Base-by-base conservation (phyloP, 768 basidiomycete species). In the Glaciozyma martinii region DNA sequence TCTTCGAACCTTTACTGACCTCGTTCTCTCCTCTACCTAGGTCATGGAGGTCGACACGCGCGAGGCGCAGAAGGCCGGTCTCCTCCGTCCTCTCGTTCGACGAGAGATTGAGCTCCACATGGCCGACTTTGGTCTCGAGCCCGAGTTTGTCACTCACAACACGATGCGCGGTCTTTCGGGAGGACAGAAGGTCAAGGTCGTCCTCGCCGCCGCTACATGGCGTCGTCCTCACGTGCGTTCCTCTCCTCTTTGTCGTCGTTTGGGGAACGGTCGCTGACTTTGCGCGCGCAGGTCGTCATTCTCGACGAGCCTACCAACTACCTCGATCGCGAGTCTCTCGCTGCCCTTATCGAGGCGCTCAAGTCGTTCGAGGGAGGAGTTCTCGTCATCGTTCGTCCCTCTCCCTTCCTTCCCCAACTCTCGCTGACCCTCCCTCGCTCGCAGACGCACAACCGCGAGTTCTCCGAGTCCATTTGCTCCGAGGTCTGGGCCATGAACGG, bases 401-500 rank as follows among this genome's bases (percentile, higher is more conserved):
- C 85, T 91, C 93, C 82, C 49, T 50, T 12, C 4, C 49, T n/a
- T 5, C 13, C 12, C 13, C 21, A 25, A 6, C 7, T 1, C 16
- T 15, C 23, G 25, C n/a, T n/a, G 27, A 50, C 27, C 1, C 5
- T 47, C 18, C 71, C 43, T 58, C 69, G 23, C 65, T 69, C 61
- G 71, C 69, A 27, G 27, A 71, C 71, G 19, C 71, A 73, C 71
- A 68, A 70, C 68, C 86, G 89, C 67, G 93, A 97, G 82, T 99
- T 98, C 84, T 97, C 94, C 62, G 95, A 98, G 84, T 92, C 90
- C 43, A 80, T 99, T 68, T 98, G 95, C 85, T 82, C 85, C 71
- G 94, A 98, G 81, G 92, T 98, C 49, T 98, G 95, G 95, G 94
- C 95, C 47, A 99, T 98, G 95, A 86, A 88, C 58, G 90, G 98